Evolutionary conservation across 441 rosid species (phyloP).

Genomic region (Syzygium syzygioides): DNA sequence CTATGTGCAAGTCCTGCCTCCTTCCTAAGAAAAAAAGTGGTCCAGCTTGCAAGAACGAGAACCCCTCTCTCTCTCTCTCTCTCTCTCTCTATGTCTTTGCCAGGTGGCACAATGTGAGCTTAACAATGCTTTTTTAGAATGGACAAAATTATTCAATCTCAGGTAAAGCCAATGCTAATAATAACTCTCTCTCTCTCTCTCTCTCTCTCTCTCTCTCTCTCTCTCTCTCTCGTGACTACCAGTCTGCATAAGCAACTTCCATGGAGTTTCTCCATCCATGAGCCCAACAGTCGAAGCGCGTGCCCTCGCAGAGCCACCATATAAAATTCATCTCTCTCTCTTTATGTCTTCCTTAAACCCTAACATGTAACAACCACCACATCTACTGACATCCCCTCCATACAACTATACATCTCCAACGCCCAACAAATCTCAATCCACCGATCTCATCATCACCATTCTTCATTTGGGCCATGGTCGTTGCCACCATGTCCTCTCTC

Average conservation of each 20-base stretch:
- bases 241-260: not conserved
- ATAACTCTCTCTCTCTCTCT: not conserved
- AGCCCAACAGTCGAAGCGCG: not conserved
- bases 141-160: not conserved
- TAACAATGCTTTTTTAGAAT: not conserved
- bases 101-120: not conserved
- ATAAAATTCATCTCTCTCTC: not conserved
- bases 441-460: not conserved
- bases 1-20: not conserved
- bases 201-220: not conserved
- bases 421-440: not conserved
- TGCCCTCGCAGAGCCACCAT: not conserved
- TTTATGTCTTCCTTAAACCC: not conserved
- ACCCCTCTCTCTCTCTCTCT: not conserved
- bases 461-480: conserved; percentile 2
- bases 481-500: conserved; percentile 14
- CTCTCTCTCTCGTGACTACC: not conserved
- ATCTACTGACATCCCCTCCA: not conserved
- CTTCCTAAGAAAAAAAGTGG: not conserved
- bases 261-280: not conserved
- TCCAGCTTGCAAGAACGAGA: not conserved
- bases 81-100: not conserved
- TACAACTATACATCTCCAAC: not conserved
- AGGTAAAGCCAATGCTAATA: not conserved
- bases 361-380: not conserved